These are phyloP conservation scores for Calophaca sinica DNA, from an alignment of 306 rosid genomes.

Conservation along the genomic window DNA sequence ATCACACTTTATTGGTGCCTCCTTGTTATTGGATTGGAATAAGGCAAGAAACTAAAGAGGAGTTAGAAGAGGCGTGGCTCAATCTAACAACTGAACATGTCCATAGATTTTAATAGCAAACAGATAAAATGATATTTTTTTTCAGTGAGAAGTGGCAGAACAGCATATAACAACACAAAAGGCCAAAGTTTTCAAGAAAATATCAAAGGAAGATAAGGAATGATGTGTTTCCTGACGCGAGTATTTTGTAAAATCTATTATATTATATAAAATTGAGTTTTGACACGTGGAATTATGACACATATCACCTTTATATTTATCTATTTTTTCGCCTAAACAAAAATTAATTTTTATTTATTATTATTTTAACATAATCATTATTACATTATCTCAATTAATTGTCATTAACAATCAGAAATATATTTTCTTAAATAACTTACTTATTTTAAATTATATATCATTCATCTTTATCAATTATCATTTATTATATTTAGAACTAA, in stretches of 20 bases:
- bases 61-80: slow-evolving; percentile 2
- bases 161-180: slow-evolving; percentile 1
- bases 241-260: not conserved
- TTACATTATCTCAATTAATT: too few species aligned
- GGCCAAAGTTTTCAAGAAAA: slow-evolving; percentile 13
- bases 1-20: slow-evolving; percentile 38
- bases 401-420: too few species aligned
- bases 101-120: slow-evolving; percentile 30
- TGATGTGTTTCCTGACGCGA: not conserved
- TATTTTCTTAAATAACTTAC: too few species aligned
- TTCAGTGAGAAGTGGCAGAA: slow-evolving; percentile 34
- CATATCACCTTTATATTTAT: too few species aligned
- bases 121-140: slow-evolving; percentile 40
- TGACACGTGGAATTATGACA: too few species aligned
- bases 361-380: too few species aligned
- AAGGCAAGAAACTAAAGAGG: not conserved
- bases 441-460: too few species aligned
- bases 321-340: too few species aligned
- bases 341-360: too few species aligned
- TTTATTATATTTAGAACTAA: too few species aligned
- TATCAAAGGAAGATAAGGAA: slow-evolving; percentile 18
- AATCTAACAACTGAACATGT: slow-evolving; percentile 3
- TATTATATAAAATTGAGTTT: too few species aligned
- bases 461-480: too few species aligned
- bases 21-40: slow-evolving; percentile 7